A percentile compares a stretch with the other conserved stretches of the same genome.
Evolutionary conservation across 2,329 filamentous ascomycete species (phyloP).

Genomic region (Ceratocystis destructans): DNA sequence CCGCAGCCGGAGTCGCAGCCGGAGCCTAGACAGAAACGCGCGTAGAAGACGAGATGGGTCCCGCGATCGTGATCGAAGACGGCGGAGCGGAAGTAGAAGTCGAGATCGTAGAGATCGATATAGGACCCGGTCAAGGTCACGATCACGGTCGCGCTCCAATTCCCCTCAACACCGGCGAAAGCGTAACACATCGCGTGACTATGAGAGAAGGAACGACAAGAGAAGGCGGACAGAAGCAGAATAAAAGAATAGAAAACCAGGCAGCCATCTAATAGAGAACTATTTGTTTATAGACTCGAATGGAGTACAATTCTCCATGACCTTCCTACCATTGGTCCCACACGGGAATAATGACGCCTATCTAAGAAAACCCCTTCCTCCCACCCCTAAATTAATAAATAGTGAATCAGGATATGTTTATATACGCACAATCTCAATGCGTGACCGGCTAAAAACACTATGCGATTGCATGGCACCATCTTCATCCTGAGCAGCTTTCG

Average conservation of each 20-base stretch:
- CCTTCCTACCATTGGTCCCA: not conserved
- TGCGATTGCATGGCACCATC: constrained; percentile 51
- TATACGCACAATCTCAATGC: constrained; percentile 79
- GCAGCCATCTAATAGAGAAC: not conserved
- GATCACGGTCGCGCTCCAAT: constrained; percentile 20
- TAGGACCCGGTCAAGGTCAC: constrained; percentile 25
- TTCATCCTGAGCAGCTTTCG: constrained; percentile 44
- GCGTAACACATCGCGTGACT: constrained; percentile 42
- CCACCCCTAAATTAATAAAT: not conserved
- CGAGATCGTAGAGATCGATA: constrained; percentile 26
- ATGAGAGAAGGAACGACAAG: constrained; percentile 44
- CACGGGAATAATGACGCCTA: not conserved
- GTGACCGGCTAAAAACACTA: constrained; percentile 64
- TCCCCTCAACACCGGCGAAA: constrained; percentile 26
- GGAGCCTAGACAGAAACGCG: constrained; percentile 11
- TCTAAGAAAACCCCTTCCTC: not conserved
- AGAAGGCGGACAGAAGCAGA: constrained; percentile 41
- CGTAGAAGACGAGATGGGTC: constrained; percentile 23
- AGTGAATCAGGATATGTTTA: constrained; percentile 24
- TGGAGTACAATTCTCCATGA: not conserved
- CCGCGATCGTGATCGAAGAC: constrained; percentile 22
- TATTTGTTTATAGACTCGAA: constrained; percentile 2
- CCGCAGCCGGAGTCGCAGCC: not conserved
- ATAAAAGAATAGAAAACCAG: constrained; percentile 15
- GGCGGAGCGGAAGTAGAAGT: constrained; percentile 23